Evolutionary conservation across 306 rosid genomes (phyloP).

Genomic region (Dryas drummondii): DNA sequence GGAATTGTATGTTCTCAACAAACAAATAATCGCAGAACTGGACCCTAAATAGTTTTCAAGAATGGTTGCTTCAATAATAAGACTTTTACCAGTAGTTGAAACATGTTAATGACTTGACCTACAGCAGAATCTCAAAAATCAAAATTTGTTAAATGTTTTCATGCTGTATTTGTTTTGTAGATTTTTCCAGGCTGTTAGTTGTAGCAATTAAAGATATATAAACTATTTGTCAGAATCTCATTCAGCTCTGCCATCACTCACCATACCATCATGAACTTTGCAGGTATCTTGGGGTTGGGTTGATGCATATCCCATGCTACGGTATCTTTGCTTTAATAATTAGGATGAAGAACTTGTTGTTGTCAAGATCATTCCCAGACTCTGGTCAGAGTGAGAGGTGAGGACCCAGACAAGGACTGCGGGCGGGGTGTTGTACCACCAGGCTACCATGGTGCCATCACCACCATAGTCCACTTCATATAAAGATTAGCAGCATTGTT

Average conservation of each 20-base stretch:
- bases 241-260: neutral
- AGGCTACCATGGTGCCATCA: neutral
- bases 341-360: constrained; percentile 49
- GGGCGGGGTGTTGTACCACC: neutral
- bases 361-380: constrained; percentile 52
- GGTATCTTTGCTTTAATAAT: constrained; percentile 51
- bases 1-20: neutral
- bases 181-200: neutral
- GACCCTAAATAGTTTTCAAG: neutral
- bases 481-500: neutral
- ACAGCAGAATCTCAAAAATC: no score
- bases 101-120: no score
- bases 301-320: constrained; percentile 73
- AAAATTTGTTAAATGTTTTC: neutral
- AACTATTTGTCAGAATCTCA: constrained; percentile 7
- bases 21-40: neutral
- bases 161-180: neutral
- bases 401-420: constrained; percentile 5
- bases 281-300: constrained; percentile 80
- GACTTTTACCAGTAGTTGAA: neutral
- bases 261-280: constrained; percentile 11
- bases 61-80: neutral
- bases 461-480: neutral
- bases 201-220: neutral
- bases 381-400: constrained; percentile 45